Base-by-base conservation (phyloP, 495 filamentous ascomycete genomes). In the Penicillium alfredii region DNA sequence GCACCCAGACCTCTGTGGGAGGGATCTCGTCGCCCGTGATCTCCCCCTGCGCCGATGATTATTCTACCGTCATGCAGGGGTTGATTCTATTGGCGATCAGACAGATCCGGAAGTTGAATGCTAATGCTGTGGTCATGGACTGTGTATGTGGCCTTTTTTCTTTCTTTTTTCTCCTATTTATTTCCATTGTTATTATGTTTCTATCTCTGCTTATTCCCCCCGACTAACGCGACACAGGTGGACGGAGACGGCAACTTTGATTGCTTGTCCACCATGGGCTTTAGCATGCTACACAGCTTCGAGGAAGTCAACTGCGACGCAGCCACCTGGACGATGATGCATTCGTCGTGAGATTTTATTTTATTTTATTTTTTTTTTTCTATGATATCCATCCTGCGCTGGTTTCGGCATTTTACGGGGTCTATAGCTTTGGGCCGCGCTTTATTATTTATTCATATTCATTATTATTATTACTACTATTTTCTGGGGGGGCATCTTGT, bases 1-100 rank as follows among this genome's bases (percentile, higher is more conserved):
- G 51, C n/a, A 56, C 60, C 2, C 69, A 68, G 30, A 56, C 73
- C 9, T 54, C 63, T 4, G 60, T 63, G 4, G 86, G 84, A 11
- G 88, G 86, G 14, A 85, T 94, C 33, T 80, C 89, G 5, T 85
- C 83, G 6, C 86, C 86, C 0, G 74, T 92, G 4, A 82, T 90
- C 24, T 79, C 81, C 15, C 76, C 78, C 1, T 74, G 72, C 10
- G 74, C 78, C 1, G 76, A 78, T 7, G 82, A 88, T 47, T 79
- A 78, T 35, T 79, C 80, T 8, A 80, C 71, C 0, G 58, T 92
- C 21, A 63, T 94, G 47, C 86, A 94, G 62, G 86, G 86, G 0
- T 62, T 94, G 41, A 81, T 88, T 8, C 60, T 93, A 36, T 70
- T 93, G 53, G 88, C 83, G 3, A 80, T 93, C 50, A 75, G 80